phyloP scores from a whole-genome alignment of 345 rosid species.

The Pelargonium nanum region DNA sequence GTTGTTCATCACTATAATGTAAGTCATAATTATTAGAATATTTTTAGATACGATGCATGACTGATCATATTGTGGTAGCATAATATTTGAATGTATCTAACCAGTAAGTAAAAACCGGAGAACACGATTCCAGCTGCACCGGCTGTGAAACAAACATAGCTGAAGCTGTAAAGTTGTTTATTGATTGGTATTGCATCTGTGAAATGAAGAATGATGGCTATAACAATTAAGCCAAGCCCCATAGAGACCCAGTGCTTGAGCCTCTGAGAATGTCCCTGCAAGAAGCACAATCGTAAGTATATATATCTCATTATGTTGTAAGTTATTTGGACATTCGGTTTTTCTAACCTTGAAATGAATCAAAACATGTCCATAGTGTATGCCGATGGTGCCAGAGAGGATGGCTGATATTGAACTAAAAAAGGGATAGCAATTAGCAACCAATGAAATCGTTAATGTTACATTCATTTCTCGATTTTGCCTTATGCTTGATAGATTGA shows the following conservation, averaged over 20 bases:
- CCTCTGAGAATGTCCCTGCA: slow-evolving; percentile 45
- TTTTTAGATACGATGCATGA: not conserved
- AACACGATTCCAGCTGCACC: slow-evolving; percentile 55
- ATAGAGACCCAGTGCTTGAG: slow-evolving; percentile 53
- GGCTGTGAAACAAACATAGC: slow-evolving; percentile 55
- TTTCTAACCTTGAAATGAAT: slow-evolving; percentile 55
- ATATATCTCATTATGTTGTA: no score
- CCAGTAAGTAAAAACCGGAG: slow-evolving; percentile 49
- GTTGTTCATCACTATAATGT: not conserved
- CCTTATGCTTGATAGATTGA: not conserved
- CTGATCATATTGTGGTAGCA: not conserved
- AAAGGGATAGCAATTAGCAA: not conserved
- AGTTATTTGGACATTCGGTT: not conserved
- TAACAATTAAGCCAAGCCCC: slow-evolving; percentile 25
- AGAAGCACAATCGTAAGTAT: not conserved
- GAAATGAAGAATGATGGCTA: slow-evolving; percentile 45
- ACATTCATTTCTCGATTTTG: not conserved
- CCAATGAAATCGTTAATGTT: not conserved
- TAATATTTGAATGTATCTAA: slow-evolving; percentile 4
- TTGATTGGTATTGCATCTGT: slow-evolving; percentile 70
- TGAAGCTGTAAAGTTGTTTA: slow-evolving; percentile 58
- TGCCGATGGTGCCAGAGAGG: slow-evolving; percentile 53
- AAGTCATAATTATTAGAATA: not conserved
- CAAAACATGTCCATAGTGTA: slow-evolving; percentile 53
- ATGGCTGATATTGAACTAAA: slow-evolving; percentile 46